Percentiles rank a stretch among this genome's conserved stretches.
These are phyloP conservation scores for Chytriomyces sp. DNA, from an alignment of 192 early-diverging fungal genomes.

Conservation along the genomic window DNA sequence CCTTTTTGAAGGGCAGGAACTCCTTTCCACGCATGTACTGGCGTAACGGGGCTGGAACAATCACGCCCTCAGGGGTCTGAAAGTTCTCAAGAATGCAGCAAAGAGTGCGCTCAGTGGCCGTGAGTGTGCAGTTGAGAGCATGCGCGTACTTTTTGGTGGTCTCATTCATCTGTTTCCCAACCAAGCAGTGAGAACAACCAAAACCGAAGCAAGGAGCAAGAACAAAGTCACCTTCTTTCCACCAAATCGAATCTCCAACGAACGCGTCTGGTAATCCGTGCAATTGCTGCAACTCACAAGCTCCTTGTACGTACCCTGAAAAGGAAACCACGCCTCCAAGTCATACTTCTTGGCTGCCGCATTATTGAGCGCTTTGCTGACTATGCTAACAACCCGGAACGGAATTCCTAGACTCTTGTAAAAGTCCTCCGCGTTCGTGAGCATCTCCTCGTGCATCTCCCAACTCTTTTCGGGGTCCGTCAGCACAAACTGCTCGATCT, in stretches of 20 bases:
- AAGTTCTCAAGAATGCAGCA: conserved; percentile 96
- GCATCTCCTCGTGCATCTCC: conserved; percentile 99
- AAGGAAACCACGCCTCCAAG: conserved; percentile 99
- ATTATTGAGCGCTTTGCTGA: conserved; percentile 97
- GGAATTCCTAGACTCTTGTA: conserved; percentile 86
- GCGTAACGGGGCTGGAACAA: conserved; percentile 80
- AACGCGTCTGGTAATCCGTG: conserved; percentile 96
- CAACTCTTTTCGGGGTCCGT: conserved; percentile 96
- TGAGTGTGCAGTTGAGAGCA: conserved; percentile 95
- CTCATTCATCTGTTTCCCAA: conserved; percentile 72
- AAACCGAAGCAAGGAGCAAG: background rate
- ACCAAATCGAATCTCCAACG: conserved; percentile 93
- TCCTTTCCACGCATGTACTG: conserved; percentile 92
- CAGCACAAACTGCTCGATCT: conserved; percentile 98
- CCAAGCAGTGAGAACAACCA: background rate
- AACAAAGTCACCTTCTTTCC: conserved; percentile 74
- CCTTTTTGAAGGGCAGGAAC: conserved; percentile 81
- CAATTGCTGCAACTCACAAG: conserved; percentile 99
- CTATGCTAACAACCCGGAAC: conserved; percentile 93
- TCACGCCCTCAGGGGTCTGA: conserved; percentile 87
- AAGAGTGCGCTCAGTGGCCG: conserved; percentile 92
- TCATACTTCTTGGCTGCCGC: conserved; percentile 99
- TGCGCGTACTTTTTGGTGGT: conserved; percentile 95
- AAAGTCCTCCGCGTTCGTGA: conserved; percentile 87
- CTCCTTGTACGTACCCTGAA: conserved; percentile 97